Evolutionary conservation across 306 rosid species (phyloP), one percentile per base, ranked within the genome.

Genomic region (Vicia villosa): DNA sequence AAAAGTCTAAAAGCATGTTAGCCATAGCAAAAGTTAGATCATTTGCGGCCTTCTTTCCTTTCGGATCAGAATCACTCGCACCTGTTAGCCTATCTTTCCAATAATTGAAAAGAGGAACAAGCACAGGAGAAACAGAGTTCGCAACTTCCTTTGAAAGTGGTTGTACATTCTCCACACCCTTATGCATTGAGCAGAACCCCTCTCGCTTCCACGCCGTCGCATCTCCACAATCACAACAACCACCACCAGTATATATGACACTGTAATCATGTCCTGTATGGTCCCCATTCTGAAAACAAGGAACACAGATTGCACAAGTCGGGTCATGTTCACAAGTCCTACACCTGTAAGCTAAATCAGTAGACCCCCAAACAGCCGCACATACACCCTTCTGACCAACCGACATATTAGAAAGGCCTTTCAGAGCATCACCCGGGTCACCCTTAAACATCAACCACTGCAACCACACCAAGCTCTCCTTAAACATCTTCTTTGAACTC

Each of bases 211-310:
- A 95, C 3, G 97, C 99, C 0, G 99, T 91, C 47, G 79, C 92
- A 80, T 95, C 99, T 60, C 99, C 99, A 68, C 99, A 95, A 81
- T 95, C 99, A 70, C 99, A 95, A 72, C 99, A 95, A 43, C 99
- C 99, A 0, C 99, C 91, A 0, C 95, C 82, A 0, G 99, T 95
- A 69, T 91, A 83, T 60, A 95, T 95, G 41, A 87, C 84, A 62
- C 57, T 79, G 84, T 86, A 95, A 79, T 95, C 99, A 69, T 95
- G 99, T 69, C 80, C 91, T 61, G 78, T 60, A 78, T 95, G 99
- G 73, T 87, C 66, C 62, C 99, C 99, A 68, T 85, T 86, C 82
- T 85, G 92, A 76, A 95, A 95, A 81, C 99, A 95, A 58, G 96
- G 97, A 66, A 95, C 95, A 45, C 99, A 95, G 15, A 95, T 95